These are phyloP conservation scores for Pinus taeda DNA, from an alignment of 75 land plant species.

Conservation along the genomic window DNA sequence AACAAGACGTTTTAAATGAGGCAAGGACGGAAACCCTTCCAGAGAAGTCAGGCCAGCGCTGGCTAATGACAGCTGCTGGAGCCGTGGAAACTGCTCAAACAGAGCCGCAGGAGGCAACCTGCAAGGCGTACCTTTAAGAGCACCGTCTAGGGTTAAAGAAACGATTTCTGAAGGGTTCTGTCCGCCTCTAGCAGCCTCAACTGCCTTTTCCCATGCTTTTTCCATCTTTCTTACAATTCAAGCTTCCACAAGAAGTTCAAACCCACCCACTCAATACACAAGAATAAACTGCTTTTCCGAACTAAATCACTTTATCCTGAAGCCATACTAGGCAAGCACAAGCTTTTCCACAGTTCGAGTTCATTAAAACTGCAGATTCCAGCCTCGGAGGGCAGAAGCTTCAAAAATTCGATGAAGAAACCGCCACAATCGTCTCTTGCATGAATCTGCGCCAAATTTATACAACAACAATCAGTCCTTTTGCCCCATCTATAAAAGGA, in stretches of 20 bases:
- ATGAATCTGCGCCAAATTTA: neutral
- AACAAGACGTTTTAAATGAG: slow-evolving; percentile 33
- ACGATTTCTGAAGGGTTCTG: slow-evolving; percentile 12
- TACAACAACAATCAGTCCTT: too few species aligned
- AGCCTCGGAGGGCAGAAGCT: neutral
- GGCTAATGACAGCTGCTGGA: slow-evolving; percentile 30
- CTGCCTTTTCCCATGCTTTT: slow-evolving; percentile 45
- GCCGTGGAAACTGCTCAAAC: slow-evolving; percentile 33
- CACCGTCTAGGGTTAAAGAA: slow-evolving; percentile 36
- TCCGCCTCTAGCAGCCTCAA: slow-evolving; percentile 30
- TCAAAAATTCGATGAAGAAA: neutral
- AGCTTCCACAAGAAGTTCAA: neutral
- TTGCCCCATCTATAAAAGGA: too few species aligned
- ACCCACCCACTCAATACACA: neutral
- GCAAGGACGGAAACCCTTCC: slow-evolving; percentile 36
- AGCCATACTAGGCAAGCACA: neutral
- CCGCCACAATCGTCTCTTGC: neutral
- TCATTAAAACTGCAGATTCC: neutral
- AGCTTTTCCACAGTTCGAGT: neutral
- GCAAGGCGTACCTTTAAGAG: slow-evolving; percentile 37
- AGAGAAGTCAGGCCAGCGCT: slow-evolving; percentile 39
- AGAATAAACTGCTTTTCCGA: neutral
- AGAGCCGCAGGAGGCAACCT: slow-evolving; percentile 24
- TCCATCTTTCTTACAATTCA: slow-evolving; percentile 22
- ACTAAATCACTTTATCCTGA: neutral